phyloP scores from a whole-genome alignment of 2,329 filamentous ascomycete genomes.

The Ilyonectria sp. region DNA sequence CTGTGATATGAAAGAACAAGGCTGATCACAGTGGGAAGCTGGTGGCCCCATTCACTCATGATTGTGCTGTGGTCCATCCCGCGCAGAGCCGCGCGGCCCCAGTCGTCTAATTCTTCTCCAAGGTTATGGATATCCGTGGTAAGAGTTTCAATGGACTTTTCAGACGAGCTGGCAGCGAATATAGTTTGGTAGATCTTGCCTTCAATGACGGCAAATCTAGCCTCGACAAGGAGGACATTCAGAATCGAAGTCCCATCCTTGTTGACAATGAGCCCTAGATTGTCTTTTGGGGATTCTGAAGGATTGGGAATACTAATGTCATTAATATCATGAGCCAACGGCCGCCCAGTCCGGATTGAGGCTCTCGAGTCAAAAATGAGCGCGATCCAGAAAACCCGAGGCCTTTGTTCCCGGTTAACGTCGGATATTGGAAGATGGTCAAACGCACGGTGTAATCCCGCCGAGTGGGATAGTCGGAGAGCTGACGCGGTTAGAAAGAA shows the following conservation, averaged over 20 bases:
- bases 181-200: slow-evolving; percentile 14
- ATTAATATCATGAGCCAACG: slow-evolving; percentile 14
- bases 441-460: slow-evolving; percentile 11
- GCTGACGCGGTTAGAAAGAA: slow-evolving; percentile 22
- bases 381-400: slow-evolving; percentile 17
- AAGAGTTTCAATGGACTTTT: slow-evolving; percentile 11
- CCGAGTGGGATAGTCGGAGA: slow-evolving; percentile 17
- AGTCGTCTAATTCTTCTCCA: slow-evolving; percentile 13
- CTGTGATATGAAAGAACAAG: slow-evolving; percentile 21
- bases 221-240: slow-evolving; percentile 14
- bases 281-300: slow-evolving; percentile 20
- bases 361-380: slow-evolving; percentile 25
- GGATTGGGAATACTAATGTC: slow-evolving; percentile 13
- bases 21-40: slow-evolving; percentile 17
- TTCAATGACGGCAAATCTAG: slow-evolving; percentile 13
- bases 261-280: slow-evolving; percentile 21
- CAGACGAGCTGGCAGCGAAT: slow-evolving; percentile 13
- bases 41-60: slow-evolving; percentile 11
- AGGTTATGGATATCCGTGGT: slow-evolving; percentile 9
- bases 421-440: slow-evolving; percentile 17
- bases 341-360: slow-evolving; percentile 12
- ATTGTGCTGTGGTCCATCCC: slow-evolving; percentile 8
- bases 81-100: slow-evolving; percentile 1
- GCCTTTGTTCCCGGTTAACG: slow-evolving; percentile 15
- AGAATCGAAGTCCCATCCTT: slow-evolving; percentile 2